Evolutionary conservation across 768 basidiomycete species (phyloP).

Genomic region (Termitomyces sp.): DNA sequence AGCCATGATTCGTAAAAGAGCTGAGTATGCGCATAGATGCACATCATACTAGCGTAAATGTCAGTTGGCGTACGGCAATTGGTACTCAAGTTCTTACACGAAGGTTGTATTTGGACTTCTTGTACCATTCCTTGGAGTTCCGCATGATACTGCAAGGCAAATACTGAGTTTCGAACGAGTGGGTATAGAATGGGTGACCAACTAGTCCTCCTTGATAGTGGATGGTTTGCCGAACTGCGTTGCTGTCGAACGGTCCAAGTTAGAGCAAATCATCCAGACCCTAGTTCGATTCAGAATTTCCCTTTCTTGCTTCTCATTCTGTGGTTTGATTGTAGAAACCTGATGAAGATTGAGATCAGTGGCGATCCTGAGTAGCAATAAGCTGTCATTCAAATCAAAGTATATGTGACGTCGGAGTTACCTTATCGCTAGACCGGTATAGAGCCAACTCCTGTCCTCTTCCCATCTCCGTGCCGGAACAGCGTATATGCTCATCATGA

Average conservation of each 20-base stretch:
- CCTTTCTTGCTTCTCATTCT: conserved; percentile 69
- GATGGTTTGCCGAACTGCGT: conserved; percentile 89
- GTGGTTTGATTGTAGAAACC: conserved; percentile 50
- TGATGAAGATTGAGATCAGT: conserved; percentile 86
- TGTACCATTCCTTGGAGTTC: conserved; percentile 72
- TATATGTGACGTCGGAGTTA: conserved; percentile 15
- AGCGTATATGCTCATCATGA: conserved; percentile 78
- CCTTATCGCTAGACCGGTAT: conserved; percentile 84
- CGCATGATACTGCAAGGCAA: conserved; percentile 49
- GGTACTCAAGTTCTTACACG: conserved; percentile 28
- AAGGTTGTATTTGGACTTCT: conserved; percentile 55
- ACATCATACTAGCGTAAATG: conserved; percentile 54
- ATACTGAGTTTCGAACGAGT: neutral
- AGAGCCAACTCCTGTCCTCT: conserved; percentile 86
- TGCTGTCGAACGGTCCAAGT: conserved; percentile 80
- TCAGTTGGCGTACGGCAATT: neutral
- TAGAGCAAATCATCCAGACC: conserved; percentile 91
- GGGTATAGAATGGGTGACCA: conserved; percentile 16
- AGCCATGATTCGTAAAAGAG: conserved; percentile 62
- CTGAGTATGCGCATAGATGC: conserved; percentile 70
- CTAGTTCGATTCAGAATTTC: conserved; percentile 81
- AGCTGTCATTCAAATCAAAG: neutral
- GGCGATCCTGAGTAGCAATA: conserved; percentile 52
- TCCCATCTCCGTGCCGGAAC: conserved; percentile 83
- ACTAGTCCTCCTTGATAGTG: conserved; percentile 84